A percentile compares a stretch with the other conserved stretches of the same genome.
Conservation (phyloP, 768 basidiomycete genomes). For the Infundibulicybe gibba region DNA sequence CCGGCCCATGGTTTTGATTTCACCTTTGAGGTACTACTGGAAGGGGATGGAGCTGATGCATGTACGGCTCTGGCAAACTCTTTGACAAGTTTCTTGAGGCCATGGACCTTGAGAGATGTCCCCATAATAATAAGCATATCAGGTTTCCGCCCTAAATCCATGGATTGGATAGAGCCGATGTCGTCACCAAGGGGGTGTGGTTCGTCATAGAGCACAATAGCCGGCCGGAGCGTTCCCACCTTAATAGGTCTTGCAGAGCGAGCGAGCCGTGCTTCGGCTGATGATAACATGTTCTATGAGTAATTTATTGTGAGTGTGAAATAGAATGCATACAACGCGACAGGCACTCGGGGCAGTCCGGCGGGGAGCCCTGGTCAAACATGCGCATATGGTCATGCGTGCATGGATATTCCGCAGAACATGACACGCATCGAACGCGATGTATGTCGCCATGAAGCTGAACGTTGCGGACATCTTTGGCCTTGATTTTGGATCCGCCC, state of each 20-base stretch:
- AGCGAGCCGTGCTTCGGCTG: conserved; percentile 74
- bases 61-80: conserved; percentile 90
- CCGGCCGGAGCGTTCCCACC: conserved; percentile 86
- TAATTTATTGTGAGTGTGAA: background rate
- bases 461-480: conserved; percentile 79
- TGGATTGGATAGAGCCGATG: conserved; percentile 76
- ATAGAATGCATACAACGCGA: conserved; percentile 62
- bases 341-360: conserved; percentile 84
- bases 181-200: conserved; percentile 89
- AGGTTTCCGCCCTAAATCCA: conserved; percentile 76
- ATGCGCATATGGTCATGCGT: conserved; percentile 52
- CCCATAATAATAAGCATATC: conserved; percentile 97
- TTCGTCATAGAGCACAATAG: conserved; percentile 95
- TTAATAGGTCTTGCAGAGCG: conserved; percentile 77
- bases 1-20: conserved; percentile 48
- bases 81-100: conserved; percentile 89
- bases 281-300: conserved; percentile 7
- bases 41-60: conserved; percentile 20
- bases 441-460: conserved; percentile 95
- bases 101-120: conserved; percentile 94
- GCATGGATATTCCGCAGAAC: conserved; percentile 77
- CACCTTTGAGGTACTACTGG: conserved; percentile 26
- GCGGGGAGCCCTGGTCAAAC: conserved; percentile 71
- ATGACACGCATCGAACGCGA: conserved; percentile 83
- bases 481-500: conserved; percentile 64